Evolutionary conservation across 495 filamentous ascomycete species (phyloP), one percentile per base, ranked within the genome.

Genomic region (Immersiella caudata): DNA sequence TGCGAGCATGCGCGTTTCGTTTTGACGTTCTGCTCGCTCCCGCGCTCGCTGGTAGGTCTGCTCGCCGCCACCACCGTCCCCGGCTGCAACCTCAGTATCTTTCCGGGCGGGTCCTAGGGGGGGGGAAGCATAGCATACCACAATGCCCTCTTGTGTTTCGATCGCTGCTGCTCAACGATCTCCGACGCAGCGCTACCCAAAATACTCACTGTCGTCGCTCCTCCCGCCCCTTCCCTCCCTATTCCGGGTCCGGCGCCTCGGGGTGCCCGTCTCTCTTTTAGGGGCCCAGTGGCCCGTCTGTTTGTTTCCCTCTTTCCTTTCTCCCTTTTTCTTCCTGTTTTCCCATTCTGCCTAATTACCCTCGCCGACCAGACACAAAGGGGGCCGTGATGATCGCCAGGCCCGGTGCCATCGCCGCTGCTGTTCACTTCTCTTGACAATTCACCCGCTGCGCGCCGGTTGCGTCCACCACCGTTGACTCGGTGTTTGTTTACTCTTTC

Each of bases 361-460:
- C 33, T 55, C 52, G 26, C 27, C 64, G 9, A 51, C 50, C 55
- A 50, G 36, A 65, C 60, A n/a, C n/a, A n/a, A 22, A 22, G 29
- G 26, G 25, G 26, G 29, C 73, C 73, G 73, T 60, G 51, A 76
- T 76, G 74, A 76, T 76, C 72, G 70, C 29, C 74, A 66, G 33
- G 57, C 18, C 60, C 57, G 63, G 51, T 65, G 67, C 65, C 60
- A 64, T 71, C 68, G 36, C 51, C 64, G 26, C 29, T 65, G 51
- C 22, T 36, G 12, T 69, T 60, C 29, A 65, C 40, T 63, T 59
- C 68, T 66, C 60, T 66, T 52, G n/a, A 67, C 46, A 22, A 70
- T 72, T 71, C 65, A 70, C 67, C 74, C 74, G 74, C 72, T 64
- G 74, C 27, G 70, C 72, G n/a, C n/a, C n/a, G 74, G 70, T 72